Conservation (phyloP, 2,329 filamentous ascomycete species). For the Fusarium camptoceras region DNA sequence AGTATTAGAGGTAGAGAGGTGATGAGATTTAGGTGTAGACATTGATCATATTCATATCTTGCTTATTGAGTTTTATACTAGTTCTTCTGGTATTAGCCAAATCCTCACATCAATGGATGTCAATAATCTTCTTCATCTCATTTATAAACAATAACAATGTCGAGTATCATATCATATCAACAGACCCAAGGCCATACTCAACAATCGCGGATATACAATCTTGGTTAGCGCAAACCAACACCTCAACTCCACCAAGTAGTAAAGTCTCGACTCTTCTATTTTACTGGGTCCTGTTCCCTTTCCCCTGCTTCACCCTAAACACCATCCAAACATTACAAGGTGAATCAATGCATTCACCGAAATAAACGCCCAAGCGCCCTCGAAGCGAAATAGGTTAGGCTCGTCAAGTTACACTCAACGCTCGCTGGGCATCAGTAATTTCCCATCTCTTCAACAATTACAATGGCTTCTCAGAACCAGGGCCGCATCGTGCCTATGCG, state of each 20-base stretch:
- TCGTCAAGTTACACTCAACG: conserved; percentile 12
- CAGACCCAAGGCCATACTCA: background rate
- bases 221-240: background rate
- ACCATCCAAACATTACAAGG: background rate
- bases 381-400: conserved; percentile 31
- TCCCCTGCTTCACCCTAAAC: background rate
- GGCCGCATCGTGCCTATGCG: conserved; percentile 54
- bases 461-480: conserved; percentile 31
- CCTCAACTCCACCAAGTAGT: background rate
- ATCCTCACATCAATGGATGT: too few species aligned
- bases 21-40: too few species aligned
- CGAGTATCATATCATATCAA: background rate
- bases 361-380: conserved; percentile 25
- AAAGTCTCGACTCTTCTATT: background rate
- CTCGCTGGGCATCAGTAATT: conserved; percentile 26
- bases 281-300: background rate
- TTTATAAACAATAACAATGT: background rate
- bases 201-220: background rate
- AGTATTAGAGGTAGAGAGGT: too few species aligned
- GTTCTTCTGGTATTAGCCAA: background rate
- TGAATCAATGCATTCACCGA: conserved; percentile 12
- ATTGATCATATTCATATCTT: too few species aligned
- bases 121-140: too few species aligned
- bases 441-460: conserved; percentile 9
- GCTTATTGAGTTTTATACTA: too few species aligned